These are phyloP conservation scores for Melastoma malabathricum DNA, from an alignment of 345 rosid species.

Conservation along the genomic window DNA sequence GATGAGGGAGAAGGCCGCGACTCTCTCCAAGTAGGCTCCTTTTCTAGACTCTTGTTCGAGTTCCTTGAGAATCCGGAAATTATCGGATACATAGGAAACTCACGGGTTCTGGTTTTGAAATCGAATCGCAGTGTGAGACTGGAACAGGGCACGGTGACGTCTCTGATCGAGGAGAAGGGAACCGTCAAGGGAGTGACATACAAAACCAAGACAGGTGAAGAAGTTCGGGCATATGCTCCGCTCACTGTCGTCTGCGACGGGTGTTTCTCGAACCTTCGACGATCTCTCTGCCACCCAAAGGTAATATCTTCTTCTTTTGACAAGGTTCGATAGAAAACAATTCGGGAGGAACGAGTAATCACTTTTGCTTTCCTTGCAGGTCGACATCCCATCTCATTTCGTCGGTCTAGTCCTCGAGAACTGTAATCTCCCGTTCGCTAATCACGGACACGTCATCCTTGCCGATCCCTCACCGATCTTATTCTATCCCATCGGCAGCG, in stretches of 20 bases:
- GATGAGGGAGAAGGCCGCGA: slow-evolving; percentile 39
- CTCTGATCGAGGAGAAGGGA: slow-evolving; percentile 23
- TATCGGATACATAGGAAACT: not conserved
- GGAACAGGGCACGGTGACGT: slow-evolving; percentile 29
- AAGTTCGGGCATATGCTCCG: slow-evolving; percentile 18
- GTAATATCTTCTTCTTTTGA: slow-evolving; percentile 4
- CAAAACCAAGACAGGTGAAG: slow-evolving; percentile 19
- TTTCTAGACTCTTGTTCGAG: not conserved
- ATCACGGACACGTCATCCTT: slow-evolving; percentile 43
- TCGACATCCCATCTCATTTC: slow-evolving; percentile 42
- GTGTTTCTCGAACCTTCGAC: slow-evolving; percentile 28
- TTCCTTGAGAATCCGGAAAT: not conserved
- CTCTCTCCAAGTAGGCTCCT: slow-evolving; percentile 30
- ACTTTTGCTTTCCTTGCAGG: slow-evolving; percentile 19
- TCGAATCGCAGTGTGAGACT: slow-evolving; percentile 29
- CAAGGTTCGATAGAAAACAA: too few relatives aligned
- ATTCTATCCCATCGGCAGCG: slow-evolving; percentile 49
- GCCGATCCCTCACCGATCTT: slow-evolving; percentile 47
- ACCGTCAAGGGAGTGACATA: slow-evolving; percentile 24
- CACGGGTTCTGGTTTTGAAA: too few relatives aligned
- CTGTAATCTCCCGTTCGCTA: slow-evolving; percentile 37
- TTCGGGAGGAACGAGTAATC: too few relatives aligned
- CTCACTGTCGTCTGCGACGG: slow-evolving; percentile 30
- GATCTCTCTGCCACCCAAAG: slow-evolving; percentile 25
- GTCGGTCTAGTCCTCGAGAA: slow-evolving; percentile 57